Percentiles rank a stretch among this genome's conserved stretches.
Conservation (phyloP, 352 stramenopile species). For the Pythium dissimile region DNA sequence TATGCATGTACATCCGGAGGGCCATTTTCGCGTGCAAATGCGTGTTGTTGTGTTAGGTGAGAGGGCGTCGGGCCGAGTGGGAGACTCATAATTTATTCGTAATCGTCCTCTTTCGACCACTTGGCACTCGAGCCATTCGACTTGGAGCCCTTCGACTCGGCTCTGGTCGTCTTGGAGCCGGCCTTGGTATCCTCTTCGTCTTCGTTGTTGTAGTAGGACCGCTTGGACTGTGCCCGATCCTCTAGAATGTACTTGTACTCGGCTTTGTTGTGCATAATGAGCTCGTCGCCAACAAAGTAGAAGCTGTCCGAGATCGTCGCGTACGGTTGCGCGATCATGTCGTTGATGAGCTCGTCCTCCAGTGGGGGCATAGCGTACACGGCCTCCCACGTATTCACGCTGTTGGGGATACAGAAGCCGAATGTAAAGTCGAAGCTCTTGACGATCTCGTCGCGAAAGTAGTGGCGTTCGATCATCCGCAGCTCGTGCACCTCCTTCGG, state of each 20-base stretch:
- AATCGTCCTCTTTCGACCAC: slow-evolving; percentile 91
- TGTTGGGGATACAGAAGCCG: slow-evolving; percentile 95
- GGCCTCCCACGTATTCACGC: slow-evolving; percentile 94
- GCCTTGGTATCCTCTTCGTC: slow-evolving; percentile 64
- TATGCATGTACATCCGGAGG: too few species aligned
- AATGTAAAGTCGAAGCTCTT: slow-evolving; percentile 97
- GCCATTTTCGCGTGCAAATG: neutral
- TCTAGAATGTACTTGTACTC: slow-evolving; percentile 94
- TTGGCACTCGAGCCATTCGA: slow-evolving; percentile 47
- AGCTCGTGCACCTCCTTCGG: slow-evolving; percentile 88
- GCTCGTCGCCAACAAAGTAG: slow-evolving; percentile 95
- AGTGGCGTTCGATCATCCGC: slow-evolving; percentile 96
- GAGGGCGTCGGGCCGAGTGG: neutral
- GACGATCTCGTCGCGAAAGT: slow-evolving; percentile 93
- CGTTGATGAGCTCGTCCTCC: slow-evolving; percentile 91
- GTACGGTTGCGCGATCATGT: slow-evolving; percentile 94
- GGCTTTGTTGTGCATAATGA: slow-evolving; percentile 97
- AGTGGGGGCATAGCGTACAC: slow-evolving; percentile 93
- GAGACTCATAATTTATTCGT: slow-evolving; percentile 57
- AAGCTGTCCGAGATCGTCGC: slow-evolving; percentile 94
- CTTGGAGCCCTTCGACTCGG: slow-evolving; percentile 57
- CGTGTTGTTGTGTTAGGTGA: neutral
- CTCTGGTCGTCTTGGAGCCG: slow-evolving; percentile 42
- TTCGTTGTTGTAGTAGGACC: slow-evolving; percentile 89
- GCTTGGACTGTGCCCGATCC: slow-evolving; percentile 88